A percentile compares a stretch with the other conserved stretches of the same genome.
These are phyloP conservation scores for Cetradonia linearis DNA, from an alignment of 495 filamentous ascomycete species.

Conservation along the genomic window DNA sequence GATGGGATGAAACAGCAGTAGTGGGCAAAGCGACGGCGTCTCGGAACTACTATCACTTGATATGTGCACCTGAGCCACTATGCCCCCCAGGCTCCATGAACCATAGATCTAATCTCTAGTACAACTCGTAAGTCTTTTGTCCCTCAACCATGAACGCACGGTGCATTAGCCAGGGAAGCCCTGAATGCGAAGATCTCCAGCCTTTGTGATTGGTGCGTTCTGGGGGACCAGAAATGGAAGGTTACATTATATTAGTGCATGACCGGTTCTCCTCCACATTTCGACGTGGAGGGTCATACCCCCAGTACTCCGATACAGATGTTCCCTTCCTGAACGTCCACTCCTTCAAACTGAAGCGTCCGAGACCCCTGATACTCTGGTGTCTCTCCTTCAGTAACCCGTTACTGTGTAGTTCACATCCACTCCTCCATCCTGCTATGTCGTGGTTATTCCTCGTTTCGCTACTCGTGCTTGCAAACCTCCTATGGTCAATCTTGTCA, in stretches of 20 bases:
- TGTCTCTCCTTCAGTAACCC: neutral
- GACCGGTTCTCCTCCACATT: too few species aligned
- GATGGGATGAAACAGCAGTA: neutral
- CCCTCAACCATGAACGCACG: neutral
- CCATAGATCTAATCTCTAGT: neutral
- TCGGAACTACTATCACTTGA: neutral
- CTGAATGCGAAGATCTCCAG: neutral
- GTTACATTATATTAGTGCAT: neutral
- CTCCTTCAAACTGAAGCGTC: neutral
- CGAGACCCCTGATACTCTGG: neutral
- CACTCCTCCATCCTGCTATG: neutral
- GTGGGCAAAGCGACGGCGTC: conserved; percentile 7
- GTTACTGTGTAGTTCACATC: too few species aligned
- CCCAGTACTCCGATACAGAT: neutral
- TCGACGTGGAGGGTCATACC: neutral
- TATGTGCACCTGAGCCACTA: neutral
- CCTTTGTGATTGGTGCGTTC: neutral
- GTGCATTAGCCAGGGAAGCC: neutral
- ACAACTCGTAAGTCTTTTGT: neutral
- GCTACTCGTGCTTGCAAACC: neutral
- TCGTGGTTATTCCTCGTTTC: neutral
- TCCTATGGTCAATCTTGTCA: neutral
- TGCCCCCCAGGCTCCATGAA: neutral
- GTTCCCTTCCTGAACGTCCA: neutral
- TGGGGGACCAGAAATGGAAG: neutral